Conservation (phyloP, 257 asterid genomes). For the Solanum acaule region DNA sequence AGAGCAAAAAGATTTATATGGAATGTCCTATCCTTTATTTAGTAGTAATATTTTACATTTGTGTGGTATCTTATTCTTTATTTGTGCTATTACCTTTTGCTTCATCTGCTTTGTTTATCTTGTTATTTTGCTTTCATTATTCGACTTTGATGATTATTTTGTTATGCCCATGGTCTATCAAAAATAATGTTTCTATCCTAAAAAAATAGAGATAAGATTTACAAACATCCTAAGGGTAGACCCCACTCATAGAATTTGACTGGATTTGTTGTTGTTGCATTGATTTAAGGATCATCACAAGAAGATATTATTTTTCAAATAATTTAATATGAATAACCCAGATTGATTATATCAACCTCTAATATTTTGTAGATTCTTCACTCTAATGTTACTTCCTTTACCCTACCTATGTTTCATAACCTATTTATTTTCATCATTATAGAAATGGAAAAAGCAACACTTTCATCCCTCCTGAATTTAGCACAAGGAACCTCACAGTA, state of each 20-base stretch:
- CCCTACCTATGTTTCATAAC: not conserved
- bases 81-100: no score
- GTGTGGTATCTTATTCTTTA: not conserved
- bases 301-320: not conserved
- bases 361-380: not conserved
- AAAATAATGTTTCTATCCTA: not conserved
- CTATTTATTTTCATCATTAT: not conserved
- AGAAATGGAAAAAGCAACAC: not conserved
- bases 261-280: not conserved
- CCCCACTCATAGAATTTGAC: not conserved
- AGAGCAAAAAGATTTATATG: not conserved
- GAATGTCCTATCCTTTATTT: not conserved
- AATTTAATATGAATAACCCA: not conserved
- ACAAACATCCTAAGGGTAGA: not conserved
- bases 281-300: not conserved
- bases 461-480: not conserved
- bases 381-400: not conserved
- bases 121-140: not conserved
- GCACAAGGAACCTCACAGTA: not conserved
- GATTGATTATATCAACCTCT: not conserved
- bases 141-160: not conserved
- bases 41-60: not conserved
- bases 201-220: no score
- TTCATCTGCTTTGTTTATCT: not conserved
- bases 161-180: not conserved